Evolutionary conservation across 1,139 yeast genomes (phyloP).

Genomic region (Citeromyces hawaiiensis): DNA sequence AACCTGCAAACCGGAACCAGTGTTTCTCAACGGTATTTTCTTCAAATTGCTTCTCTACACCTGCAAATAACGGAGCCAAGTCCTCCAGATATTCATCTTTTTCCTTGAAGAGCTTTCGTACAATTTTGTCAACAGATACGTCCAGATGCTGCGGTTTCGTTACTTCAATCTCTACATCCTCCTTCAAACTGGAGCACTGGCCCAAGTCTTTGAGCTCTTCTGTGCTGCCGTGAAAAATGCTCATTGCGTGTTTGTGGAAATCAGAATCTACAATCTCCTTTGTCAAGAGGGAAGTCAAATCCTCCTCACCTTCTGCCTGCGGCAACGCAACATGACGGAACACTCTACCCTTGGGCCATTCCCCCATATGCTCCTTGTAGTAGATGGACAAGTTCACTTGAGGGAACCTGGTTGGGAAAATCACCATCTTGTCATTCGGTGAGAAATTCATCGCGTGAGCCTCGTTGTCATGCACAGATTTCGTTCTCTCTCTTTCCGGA

Average conservation of each 20-base stretch:
- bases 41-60: background rate
- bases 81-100: background rate
- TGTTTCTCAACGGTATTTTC: background rate
- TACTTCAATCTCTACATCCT: background rate
- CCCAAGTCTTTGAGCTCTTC: background rate
- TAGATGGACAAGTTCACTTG: background rate
- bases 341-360: background rate
- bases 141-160: background rate
- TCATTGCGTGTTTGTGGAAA: background rate
- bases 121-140: background rate
- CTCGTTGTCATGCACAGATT: background rate
- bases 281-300: background rate
- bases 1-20: slow-evolving; percentile 34
- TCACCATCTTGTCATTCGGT: background rate
- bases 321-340: background rate
- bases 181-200: background rate
- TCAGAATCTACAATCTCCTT: background rate
- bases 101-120: background rate
- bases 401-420: background rate
- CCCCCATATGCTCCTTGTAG: background rate
- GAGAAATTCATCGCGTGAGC: background rate
- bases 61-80: background rate
- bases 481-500: background rate
- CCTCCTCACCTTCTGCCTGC: background rate
- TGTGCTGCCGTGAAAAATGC: background rate